These are phyloP conservation scores for Syncephalastrum monosporum DNA, from an alignment of 371 early-diverging fungal genomes.

Conservation along the genomic window DNA sequence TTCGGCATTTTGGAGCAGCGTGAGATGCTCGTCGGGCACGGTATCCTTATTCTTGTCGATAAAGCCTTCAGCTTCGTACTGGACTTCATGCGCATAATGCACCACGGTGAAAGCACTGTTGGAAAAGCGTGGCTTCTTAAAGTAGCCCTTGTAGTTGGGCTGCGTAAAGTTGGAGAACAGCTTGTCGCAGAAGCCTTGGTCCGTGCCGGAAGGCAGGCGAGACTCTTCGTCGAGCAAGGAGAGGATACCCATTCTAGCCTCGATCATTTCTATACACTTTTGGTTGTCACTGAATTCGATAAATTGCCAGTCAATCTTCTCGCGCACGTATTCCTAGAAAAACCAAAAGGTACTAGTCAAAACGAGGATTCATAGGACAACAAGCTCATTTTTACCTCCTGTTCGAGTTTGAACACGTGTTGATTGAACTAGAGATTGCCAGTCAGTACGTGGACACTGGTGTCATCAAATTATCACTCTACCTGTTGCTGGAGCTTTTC, in stretches of 20 bases:
- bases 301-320: conserved; percentile 88
- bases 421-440: conserved; percentile 63
- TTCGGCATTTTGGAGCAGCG: conserved; percentile 64
- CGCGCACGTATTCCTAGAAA: conserved; percentile 79
- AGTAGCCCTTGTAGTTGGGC: conserved; percentile 72
- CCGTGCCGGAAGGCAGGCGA: conserved; percentile 90
- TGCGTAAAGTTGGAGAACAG: conserved; percentile 76
- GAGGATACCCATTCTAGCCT: conserved; percentile 93
- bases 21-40: conserved; percentile 89
- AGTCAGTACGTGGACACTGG: neutral
- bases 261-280: conserved; percentile 98
- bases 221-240: conserved; percentile 95
- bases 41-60: conserved; percentile 99
- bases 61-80: conserved; percentile 93
- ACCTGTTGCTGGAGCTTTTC: conserved; percentile 96
- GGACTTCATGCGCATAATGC: conserved; percentile 93
- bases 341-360: too few relatives aligned
- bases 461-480: neutral
- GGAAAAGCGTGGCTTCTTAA: conserved; percentile 89
- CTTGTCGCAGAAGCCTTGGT: conserved; percentile 82
- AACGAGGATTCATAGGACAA: too few relatives aligned
- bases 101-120: conserved; percentile 78
- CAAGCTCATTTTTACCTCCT: conserved; percentile 48
- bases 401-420: conserved; percentile 83
- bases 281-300: conserved; percentile 99